Evolutionary conservation across 139 green algal species (phyloP).

Genomic region (Pedinophyceae sp.): DNA sequence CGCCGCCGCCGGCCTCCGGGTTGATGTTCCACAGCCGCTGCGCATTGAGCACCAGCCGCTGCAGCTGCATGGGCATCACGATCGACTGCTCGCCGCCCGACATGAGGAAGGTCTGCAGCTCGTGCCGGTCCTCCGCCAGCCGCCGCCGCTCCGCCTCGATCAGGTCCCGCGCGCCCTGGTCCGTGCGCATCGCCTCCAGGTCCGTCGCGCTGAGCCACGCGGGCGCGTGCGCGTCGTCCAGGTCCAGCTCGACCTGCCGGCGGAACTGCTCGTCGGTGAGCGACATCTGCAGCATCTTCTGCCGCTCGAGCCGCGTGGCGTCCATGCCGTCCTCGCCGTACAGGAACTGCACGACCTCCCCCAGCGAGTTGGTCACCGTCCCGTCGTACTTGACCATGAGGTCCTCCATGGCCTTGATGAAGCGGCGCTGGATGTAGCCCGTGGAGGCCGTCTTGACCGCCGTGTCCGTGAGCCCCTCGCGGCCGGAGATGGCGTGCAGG

Average conservation of each 20-base stretch:
- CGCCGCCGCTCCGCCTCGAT: slow-evolving; percentile 28
- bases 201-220: background rate
- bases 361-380: slow-evolving; percentile 79
- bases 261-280: slow-evolving; percentile 32
- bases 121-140: too few species aligned
- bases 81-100: too few species aligned
- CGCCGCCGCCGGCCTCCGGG: too few species aligned
- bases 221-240: slow-evolving; percentile 10
- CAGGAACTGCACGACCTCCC: slow-evolving; percentile 90
- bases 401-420: slow-evolving; percentile 99
- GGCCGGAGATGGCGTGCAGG: slow-evolving; percentile 98
- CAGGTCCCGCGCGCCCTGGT: slow-evolving; percentile 45
- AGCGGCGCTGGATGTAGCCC: slow-evolving; percentile 72
- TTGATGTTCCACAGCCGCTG: too few species aligned
- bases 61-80: too few species aligned
- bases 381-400: slow-evolving; percentile 90
- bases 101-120: slow-evolving; percentile 16
- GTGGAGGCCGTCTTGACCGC: slow-evolving; percentile 91
- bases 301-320: slow-evolving; percentile 72
- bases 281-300: slow-evolving; percentile 66
- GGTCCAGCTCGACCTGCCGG: slow-evolving; percentile 23
- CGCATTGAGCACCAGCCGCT: too few species aligned
- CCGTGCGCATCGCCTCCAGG: background rate
- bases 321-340: slow-evolving; percentile 99
- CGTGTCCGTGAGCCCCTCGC: slow-evolving; percentile 98